Evolutionary conservation across 148 eudicot genomes (phyloP).

Genomic region (Rhododendron griersonianum): DNA sequence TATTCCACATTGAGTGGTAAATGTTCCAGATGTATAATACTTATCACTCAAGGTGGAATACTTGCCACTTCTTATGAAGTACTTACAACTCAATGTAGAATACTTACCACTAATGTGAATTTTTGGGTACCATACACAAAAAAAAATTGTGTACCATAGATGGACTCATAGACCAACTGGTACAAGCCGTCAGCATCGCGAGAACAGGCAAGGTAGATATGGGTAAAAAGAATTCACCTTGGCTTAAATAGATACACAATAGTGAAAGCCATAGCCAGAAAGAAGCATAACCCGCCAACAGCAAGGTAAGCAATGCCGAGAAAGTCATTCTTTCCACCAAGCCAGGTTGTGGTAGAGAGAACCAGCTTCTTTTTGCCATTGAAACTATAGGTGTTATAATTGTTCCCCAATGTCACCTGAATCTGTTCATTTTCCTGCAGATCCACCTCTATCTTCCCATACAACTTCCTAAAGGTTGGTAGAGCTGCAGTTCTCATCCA

Average conservation of each 20-base stretch:
- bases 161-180: background rate
- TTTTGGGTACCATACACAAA: too few species aligned
- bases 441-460: slow-evolving; percentile 73
- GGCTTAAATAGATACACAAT: slow-evolving; percentile 80
- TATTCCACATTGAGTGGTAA: too few species aligned
- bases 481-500: slow-evolving; percentile 99
- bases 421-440: slow-evolving; percentile 44
- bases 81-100: too few species aligned
- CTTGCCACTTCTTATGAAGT: too few species aligned
- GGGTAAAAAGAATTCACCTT: slow-evolving; percentile 38
- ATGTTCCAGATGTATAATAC: too few species aligned
- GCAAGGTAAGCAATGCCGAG: slow-evolving; percentile 90
- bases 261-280: slow-evolving; percentile 65
- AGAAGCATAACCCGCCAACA: slow-evolving; percentile 80
- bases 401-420: slow-evolving; percentile 47
- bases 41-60: too few species aligned
- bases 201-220: background rate
- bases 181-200: background rate
- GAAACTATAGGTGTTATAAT: slow-evolving; percentile 86
- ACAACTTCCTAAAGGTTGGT: slow-evolving; percentile 87
- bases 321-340: slow-evolving; percentile 91
- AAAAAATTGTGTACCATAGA: too few species aligned
- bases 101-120: too few species aligned
- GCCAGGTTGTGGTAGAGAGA: slow-evolving; percentile 93
- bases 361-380: slow-evolving; percentile 88